Conservation (phyloP, 306 rosid genomes). For the Begonia fuchsioides region DNA sequence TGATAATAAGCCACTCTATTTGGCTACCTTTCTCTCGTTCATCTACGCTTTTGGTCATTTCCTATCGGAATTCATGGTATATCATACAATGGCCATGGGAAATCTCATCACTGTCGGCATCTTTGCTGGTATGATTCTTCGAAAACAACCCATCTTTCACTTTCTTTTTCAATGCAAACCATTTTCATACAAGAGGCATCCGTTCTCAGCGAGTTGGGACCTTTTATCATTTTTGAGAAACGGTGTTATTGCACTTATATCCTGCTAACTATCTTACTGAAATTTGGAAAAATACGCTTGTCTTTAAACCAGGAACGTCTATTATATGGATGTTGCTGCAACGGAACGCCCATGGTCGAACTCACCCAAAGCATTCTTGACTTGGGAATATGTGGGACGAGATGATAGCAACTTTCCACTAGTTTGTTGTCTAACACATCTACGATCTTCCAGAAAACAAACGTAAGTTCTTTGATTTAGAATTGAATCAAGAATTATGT, state of each 20-base stretch:
- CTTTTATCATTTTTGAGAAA: no score
- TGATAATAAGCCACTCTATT: conserved; percentile 73
- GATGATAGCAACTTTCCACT: neutral
- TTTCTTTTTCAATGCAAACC: neutral
- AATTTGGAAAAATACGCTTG: neutral
- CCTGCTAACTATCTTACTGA: neutral
- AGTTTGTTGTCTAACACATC: no score
- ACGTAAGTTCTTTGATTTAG: no score
- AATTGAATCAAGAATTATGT: no score
- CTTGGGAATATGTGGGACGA: neutral
- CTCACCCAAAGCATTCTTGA: conserved; percentile 22
- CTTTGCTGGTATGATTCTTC: conserved; percentile 60
- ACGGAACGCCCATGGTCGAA: conserved; percentile 50
- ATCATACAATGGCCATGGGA: conserved; percentile 58
- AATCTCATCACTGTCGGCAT: conserved; percentile 69
- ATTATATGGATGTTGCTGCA: conserved; percentile 83
- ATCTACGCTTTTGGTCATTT: conserved; percentile 89
- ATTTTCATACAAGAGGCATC: conserved; percentile 9
- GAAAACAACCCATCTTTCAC: conserved; percentile 6
- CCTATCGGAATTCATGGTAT: conserved; percentile 58
- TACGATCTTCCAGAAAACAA: no score
- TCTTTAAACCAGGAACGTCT: conserved; percentile 55
- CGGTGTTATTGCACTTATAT: no score
- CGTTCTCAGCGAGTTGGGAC: no score
- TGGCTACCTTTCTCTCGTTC: conserved; percentile 70